Evolutionary conservation across 257 asterid species (phyloP), one percentile per base, ranked within the genome.

Genomic region (Nicotiana otophora): DNA sequence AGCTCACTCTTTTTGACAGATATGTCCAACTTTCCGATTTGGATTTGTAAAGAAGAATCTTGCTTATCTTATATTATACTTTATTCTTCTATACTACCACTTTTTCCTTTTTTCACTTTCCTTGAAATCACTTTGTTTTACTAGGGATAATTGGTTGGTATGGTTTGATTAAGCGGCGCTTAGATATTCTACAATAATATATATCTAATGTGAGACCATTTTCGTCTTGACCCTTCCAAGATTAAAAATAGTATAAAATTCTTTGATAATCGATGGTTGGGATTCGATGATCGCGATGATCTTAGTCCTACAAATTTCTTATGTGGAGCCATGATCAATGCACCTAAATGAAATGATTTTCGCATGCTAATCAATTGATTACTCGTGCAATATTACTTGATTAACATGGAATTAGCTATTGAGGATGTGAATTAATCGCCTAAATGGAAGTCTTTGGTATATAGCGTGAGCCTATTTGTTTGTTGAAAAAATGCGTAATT

Each of bases 41-140:
- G 83, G 88, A 86, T 75, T 81, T 78, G 81, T 14, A 84, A 74
- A 60, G 70, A 88, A 81, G 87, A 84, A 85, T 88, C 84, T 81
- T 28, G 68, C 85, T 79, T 88, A 57, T 28, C 69, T 61, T 53
- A 26, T 28, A 17, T 69, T 20, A 4, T 46, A 46, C 63, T 68
- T 66, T 51, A 14, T 67, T 54, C 42, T 58, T 80, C 30, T 80
- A 67, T 28, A 42, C 69, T 31, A 30, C 82, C 42, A 5, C 10
- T 79, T 68, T 78, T 60, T 30, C 53, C n/a, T 68, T 77, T 30
- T 23, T 63, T 10, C 28, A 60, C 34, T 39, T 68, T 63, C 28
- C 15, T 82, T 11, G 42, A 42, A 5, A 30, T 9, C 48, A 72
- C 60, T 36, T 80, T 82, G 10, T 82, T 85, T 82, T 53, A 83